Base-by-base conservation (phyloP, 768 basidiomycete genomes). In the Phanerodontia chrysosporium region DNA sequence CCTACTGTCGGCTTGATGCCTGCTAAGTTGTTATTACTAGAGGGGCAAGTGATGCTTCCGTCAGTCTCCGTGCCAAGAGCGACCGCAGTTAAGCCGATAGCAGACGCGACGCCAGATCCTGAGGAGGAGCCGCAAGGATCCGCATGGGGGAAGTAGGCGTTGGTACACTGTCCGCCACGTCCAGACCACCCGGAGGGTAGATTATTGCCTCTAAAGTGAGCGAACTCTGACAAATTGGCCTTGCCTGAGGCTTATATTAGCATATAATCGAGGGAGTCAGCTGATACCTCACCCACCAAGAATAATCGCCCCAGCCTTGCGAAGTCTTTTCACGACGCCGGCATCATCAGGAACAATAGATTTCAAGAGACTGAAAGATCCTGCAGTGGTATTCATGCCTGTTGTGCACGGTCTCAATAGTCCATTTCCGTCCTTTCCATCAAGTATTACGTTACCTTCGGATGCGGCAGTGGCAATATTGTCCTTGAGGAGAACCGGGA, bases 121-220 rank as follows among this genome's bases (percentile, higher is more conserved):
- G 82, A 79, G 0, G 82, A 83, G 1, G 81, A 84, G 1, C 84
- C 83, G 59, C 80, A 72, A 6, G 79, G 75, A 55, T 78, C 67
- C 14, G 70, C 76, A 29, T 69, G 69, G 21, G 77, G 78, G 49
- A 74, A 74, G 64, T 79, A 82, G 9, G 79, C 70, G 52, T 67
- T 70, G 4, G 74, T 74, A 1, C 68, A 68, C 66, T 80, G 81
- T 7, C 81, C 81, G 12, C 77, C 79, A 12, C 78, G 75, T 7
- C 76, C 76, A 25, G 78, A 80, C 66, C 75, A 82, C 16, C 79
- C 81, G 5, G 70, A 66, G 12, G 78, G 70, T 1, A 78, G 67
- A 14, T 49, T 57, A 18, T 18, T 42, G 0, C 73, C 76, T 25
- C 80, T 75, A 57, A 69, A 78, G 58, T 74, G 63, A 8, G 79